These are phyloP conservation scores for Retiboletus fuscus DNA, from an alignment of 1,284 basidiomycete genomes.

Conservation along the genomic window DNA sequence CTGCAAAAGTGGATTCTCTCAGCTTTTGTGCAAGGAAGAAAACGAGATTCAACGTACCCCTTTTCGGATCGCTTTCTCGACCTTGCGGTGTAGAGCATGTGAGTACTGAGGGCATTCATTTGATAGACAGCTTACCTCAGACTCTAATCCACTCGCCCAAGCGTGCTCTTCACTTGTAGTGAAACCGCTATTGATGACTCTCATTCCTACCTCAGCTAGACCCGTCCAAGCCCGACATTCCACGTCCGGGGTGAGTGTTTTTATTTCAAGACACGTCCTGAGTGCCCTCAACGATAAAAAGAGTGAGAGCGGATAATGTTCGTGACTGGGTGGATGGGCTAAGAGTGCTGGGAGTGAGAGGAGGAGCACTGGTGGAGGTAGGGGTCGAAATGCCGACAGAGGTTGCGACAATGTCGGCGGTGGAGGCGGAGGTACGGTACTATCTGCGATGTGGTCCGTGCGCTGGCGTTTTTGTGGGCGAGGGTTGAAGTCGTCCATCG, in stretches of 20 bases:
- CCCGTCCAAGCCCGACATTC: conserved; percentile 78
- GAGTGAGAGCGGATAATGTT: conserved; percentile 63
- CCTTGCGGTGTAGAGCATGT: conserved; percentile 45
- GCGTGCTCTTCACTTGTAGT: conserved; percentile 51
- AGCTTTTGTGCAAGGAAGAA: conserved; percentile 5
- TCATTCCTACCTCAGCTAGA: conserved; percentile 73
- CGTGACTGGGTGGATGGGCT: conserved; percentile 70
- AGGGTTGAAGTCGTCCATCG: conserved; percentile 40
- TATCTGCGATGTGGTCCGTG: conserved; percentile 19
- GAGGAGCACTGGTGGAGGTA: conserved; percentile 65
- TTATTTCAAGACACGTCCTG: conserved; percentile 62
- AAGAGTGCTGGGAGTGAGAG: conserved; percentile 70
- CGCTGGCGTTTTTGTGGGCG: conserved; percentile 47
- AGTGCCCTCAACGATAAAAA: conserved; percentile 67
- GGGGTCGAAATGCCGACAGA: conserved; percentile 41
- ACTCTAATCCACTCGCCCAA: conserved; percentile 63
- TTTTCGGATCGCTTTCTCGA: conserved; percentile 63
- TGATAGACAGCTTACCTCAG: conserved; percentile 56
- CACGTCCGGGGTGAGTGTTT: conserved; percentile 64
- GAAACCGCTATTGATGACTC: conserved; percentile 61
- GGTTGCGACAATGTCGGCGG: conserved; percentile 9
- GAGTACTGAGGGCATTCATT: conserved; percentile 14
- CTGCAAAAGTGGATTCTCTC: conserved; percentile 48
- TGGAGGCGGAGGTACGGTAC: background rate
- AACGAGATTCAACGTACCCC: conserved; percentile 52